Conservation (phyloP, 768 basidiomycete genomes). For the Xerocomus brunneocitrinus region DNA sequence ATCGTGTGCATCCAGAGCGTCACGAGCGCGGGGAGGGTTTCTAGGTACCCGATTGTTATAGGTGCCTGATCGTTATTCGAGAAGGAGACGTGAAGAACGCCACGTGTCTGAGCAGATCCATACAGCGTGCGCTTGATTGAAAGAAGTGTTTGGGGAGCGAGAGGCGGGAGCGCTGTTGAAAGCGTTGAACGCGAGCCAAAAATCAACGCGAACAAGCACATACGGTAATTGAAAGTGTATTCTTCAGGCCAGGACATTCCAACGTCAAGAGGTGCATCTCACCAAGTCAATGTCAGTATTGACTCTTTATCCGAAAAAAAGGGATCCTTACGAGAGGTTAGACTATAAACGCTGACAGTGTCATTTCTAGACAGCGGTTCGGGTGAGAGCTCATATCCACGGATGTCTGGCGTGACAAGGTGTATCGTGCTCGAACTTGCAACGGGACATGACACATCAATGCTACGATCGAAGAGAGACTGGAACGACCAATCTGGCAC, state of each 20-base stretch:
- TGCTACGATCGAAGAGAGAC: constrained; percentile 60
- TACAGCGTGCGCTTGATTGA: constrained; percentile 61
- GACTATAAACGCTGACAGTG: constrained; percentile 44
- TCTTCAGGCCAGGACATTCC: constrained; percentile 52
- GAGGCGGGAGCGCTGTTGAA: constrained; percentile 34
- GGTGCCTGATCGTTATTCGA: constrained; percentile 52
- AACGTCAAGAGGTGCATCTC: constrained; percentile 46
- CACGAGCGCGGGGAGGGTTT: constrained; percentile 91
- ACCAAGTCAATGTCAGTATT: background rate
- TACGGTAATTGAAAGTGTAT: constrained; percentile 54
- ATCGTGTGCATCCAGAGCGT: constrained; percentile 86
- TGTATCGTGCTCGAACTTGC: constrained; percentile 54
- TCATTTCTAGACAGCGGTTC: constrained; percentile 39
- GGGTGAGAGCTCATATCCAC: constrained; percentile 47
- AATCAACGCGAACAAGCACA: constrained; percentile 14
- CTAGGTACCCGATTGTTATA: constrained; percentile 59
- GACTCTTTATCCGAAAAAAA: background rate
- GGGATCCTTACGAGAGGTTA: constrained; percentile 38
- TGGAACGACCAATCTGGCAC: constrained; percentile 67
- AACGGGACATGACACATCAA: constrained; percentile 66
- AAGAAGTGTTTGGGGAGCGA: constrained; percentile 47
- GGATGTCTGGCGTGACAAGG: constrained; percentile 43
- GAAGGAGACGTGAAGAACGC: constrained; percentile 64
- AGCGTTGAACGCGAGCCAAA: background rate
- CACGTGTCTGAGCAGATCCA: constrained; percentile 72